These are phyloP conservation scores for Cordyceps farinosa DNA, from an alignment of 2,329 filamentous ascomycete species.

Conservation along the genomic window DNA sequence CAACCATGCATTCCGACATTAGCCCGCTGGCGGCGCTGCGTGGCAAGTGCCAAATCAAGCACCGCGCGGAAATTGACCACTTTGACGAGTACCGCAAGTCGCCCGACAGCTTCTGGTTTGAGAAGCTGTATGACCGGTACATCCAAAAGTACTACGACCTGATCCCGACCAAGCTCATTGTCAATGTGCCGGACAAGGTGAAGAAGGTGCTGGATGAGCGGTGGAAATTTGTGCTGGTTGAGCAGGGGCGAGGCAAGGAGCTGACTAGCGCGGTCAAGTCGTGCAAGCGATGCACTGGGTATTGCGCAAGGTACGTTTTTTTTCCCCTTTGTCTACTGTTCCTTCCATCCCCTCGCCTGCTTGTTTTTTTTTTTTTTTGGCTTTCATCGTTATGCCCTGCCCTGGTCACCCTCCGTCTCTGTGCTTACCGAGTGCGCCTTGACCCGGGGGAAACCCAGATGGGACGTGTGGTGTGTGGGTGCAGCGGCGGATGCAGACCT, in stretches of 20 bases:
- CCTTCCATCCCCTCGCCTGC: background rate
- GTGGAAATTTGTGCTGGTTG: conserved; percentile 94
- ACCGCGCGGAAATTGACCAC: conserved; percentile 79
- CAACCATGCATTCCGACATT: conserved; percentile 97
- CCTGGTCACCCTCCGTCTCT: background rate
- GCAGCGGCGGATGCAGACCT: conserved; percentile 12
- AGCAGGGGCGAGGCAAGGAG: conserved; percentile 90
- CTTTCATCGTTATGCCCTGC: conserved; percentile 5
- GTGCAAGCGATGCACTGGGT: conserved; percentile 88
- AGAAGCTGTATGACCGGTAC: conserved; percentile 96
- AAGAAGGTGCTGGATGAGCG: conserved; percentile 94
- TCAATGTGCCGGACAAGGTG: conserved; percentile 92
- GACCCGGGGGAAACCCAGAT: background rate
- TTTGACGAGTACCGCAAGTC: conserved; percentile 80
- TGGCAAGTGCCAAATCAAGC: conserved; percentile 87
- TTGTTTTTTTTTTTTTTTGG: background rate
- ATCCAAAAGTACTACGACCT: conserved; percentile 98
- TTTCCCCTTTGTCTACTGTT: conserved; percentile 13
- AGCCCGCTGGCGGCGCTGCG: conserved; percentile 88
- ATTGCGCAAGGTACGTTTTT: conserved; percentile 75
- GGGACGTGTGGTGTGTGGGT: conserved; percentile 6
- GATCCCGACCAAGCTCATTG: conserved; percentile 84
- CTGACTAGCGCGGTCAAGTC: conserved; percentile 92
- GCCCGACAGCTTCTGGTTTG: conserved; percentile 91
- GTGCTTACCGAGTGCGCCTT: conserved; percentile 3